Conservation (phyloP, 306 rosid genomes). For the Vicia sativa region DNA sequence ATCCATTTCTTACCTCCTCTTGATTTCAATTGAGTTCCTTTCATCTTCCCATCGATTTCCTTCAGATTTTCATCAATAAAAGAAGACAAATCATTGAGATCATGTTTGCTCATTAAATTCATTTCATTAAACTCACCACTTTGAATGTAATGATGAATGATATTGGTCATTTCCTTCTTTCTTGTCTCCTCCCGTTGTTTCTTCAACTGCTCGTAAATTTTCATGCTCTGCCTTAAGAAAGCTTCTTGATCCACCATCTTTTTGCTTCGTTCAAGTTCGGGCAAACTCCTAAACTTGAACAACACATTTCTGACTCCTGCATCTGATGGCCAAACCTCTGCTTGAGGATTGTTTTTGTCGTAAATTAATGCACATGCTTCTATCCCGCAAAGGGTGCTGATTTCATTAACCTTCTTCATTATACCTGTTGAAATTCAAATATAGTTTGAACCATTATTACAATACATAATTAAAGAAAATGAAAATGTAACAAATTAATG, state of each 20-base stretch:
- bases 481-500: background rate
- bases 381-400: conserved; percentile 32
- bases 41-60: background rate
- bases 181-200: background rate
- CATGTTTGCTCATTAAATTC: background rate
- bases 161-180: conserved; percentile 10
- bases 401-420: conserved; percentile 23
- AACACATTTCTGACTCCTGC: background rate
- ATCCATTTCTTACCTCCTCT: too few species aligned
- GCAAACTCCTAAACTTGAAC: background rate
- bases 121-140: background rate
- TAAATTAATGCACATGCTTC: conserved; percentile 42
- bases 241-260: conserved; percentile 41
- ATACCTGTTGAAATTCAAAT: background rate
- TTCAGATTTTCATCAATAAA: background rate
- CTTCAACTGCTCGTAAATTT: conserved; percentile 21
- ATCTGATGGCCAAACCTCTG: conserved; percentile 47
- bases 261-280: conserved; percentile 17
- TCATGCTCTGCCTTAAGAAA: conserved; percentile 35
- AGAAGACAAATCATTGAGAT: background rate
- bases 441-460: too few species aligned
- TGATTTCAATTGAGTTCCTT: background rate
- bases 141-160: background rate
- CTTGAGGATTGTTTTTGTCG: conserved; percentile 10
- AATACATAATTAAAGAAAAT: background rate